phyloP scores from a whole-genome alignment of 176 grass and related monocot species.

The Cenchrus purpureus region DNA sequence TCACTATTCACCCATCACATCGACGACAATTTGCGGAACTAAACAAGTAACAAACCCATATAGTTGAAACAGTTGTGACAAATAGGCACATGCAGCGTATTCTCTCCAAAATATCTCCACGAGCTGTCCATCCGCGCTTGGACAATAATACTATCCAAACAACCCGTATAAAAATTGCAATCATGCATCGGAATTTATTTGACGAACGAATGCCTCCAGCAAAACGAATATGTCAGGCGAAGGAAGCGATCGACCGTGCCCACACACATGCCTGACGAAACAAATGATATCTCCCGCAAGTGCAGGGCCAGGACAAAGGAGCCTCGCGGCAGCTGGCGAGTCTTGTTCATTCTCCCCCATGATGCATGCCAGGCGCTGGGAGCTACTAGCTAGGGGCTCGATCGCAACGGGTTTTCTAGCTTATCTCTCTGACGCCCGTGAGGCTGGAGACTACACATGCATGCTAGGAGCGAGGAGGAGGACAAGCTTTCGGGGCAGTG shows the following conservation, averaged over 20 bases:
- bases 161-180: background rate
- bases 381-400: background rate
- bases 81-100: background rate
- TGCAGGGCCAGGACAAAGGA: background rate
- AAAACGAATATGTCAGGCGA: conserved; percentile 16
- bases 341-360: background rate
- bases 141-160: background rate
- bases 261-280: background rate
- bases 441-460: background rate
- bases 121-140: background rate
- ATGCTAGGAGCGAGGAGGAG: background rate
- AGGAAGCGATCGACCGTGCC: background rate
- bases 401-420: background rate
- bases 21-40: too few relatives aligned
- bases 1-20: too few relatives aligned
- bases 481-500: background rate
- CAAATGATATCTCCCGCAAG: background rate
- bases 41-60: too few relatives aligned
- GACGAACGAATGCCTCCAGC: background rate
- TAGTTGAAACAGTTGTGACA: background rate
- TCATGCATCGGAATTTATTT: background rate
- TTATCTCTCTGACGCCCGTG: background rate
- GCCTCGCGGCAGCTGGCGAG: conserved; percentile 14
- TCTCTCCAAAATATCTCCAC: background rate
- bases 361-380: background rate